Base-by-base conservation (phyloP, 1,284 basidiomycete species). In the Trametes pubescens region DNA sequence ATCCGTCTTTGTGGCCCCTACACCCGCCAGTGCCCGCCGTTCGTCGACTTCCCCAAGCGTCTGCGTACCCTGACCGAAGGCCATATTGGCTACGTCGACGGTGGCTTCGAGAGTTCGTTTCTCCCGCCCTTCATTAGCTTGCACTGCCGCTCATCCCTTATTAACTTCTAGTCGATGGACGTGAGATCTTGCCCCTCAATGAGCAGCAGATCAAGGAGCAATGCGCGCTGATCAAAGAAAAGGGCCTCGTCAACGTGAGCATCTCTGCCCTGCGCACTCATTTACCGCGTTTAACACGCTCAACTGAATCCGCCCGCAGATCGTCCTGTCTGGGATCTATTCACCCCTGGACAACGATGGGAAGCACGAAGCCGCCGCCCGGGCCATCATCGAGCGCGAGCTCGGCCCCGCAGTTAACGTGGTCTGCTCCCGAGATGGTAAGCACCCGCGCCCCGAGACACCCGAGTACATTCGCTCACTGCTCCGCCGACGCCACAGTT, bases 1-100 rank as follows among this genome's bases (percentile, higher is more conserved):
- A 75, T 86, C 38, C 82, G 85, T 57, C 76, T 86, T n/a, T 84
- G 82, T 75, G 68, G 82, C 65, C 63, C 84, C 69, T 79, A 82
- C 74, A 71, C 83, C 55, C 58, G 79, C 72, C 57, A 81, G 57
- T 74, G 75, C 55, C 73, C 73, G 1, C 75, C 82, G 52, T 84
- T 83, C 68, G 77, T 82, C 18, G 83, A 85, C 69, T 84, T 83
- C 63, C 83, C 82, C 5, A 67, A 68, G 21, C 75, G 78, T 32
- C 70, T 85, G 43, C 77, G 76, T 65, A 56, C 69, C 11, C 67
- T 84, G 18, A 79, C 82, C 46, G 76, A 82, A 48, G 81, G 81
- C 0, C 76, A 84, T 75, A 72, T 76, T 64, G 74, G 78, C 18
- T 81, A 81, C 61, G 75, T 84, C 13, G 77, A 83, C 44, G 85